Percentiles rank a stretch among this genome's conserved stretches.
phyloP scores from a whole-genome alignment of 768 basidiomycete genomes.

The Termitomyces bulborhizus region DNA sequence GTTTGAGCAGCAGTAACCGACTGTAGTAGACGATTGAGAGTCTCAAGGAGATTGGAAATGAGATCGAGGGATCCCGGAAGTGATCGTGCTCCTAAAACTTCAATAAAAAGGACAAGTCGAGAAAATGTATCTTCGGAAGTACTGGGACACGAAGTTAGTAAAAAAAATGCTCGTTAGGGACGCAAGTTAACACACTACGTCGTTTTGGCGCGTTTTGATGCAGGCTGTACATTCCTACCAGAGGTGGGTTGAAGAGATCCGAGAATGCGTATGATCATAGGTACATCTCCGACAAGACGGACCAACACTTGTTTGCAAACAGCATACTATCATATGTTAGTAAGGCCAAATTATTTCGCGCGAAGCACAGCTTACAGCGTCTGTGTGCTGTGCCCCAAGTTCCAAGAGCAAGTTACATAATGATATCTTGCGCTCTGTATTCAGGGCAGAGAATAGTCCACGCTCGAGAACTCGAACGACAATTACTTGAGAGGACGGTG shows the following conservation, averaged over 20 bases:
- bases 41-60: slow-evolving; percentile 65
- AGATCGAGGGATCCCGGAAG: slow-evolving; percentile 70
- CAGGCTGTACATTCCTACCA: slow-evolving; percentile 35
- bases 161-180: background rate
- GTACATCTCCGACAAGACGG: slow-evolving; percentile 40
- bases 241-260: slow-evolving; percentile 39
- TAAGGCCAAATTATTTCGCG: background rate
- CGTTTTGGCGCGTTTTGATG: slow-evolving; percentile 60
- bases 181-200: slow-evolving; percentile 37
- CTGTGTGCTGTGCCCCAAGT: slow-evolving; percentile 38
- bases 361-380: slow-evolving; percentile 34
- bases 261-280: slow-evolving; percentile 49
- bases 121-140: slow-evolving; percentile 34
- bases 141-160: slow-evolving; percentile 11
- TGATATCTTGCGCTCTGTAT: slow-evolving; percentile 45
- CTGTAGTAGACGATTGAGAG: slow-evolving; percentile 60
- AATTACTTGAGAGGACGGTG: slow-evolving; percentile 30
- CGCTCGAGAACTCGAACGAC: slow-evolving; percentile 41
- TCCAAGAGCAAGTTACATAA: slow-evolving; percentile 54
- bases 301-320: slow-evolving; percentile 45
- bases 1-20: slow-evolving; percentile 45
- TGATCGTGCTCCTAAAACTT: slow-evolving; percentile 59
- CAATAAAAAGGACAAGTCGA: slow-evolving; percentile 54
- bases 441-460: slow-evolving; percentile 52
- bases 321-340: slow-evolving; percentile 28